These are phyloP conservation scores for Geosmithia flava DNA, from an alignment of 2,329 filamentous ascomycete genomes.

Conservation along the genomic window DNA sequence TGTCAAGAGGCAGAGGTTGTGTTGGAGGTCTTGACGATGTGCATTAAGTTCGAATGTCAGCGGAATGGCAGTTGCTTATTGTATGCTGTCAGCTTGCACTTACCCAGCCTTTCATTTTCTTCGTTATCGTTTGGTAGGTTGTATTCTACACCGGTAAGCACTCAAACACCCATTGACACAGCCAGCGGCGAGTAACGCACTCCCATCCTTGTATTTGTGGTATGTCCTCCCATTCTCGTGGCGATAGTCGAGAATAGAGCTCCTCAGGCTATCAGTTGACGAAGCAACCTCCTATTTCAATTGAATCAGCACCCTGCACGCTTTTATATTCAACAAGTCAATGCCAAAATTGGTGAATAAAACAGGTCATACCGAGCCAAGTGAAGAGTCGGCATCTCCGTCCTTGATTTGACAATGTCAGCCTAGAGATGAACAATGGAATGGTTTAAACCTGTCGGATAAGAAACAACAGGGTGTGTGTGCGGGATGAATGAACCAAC, in stretches of 20 bases:
- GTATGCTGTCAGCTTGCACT: not conserved
- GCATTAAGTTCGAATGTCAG: not conserved
- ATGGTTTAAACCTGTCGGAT: no score
- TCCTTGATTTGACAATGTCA: no score
- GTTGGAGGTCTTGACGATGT: not conserved
- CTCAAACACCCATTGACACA: not conserved
- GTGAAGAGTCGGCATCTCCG: no score
- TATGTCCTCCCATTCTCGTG: conserved; percentile 13
- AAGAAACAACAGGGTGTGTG: no score
- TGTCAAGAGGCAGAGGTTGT: conserved; percentile 1
- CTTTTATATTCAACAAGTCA: no score
- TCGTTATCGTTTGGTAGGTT: conserved; percentile 9
- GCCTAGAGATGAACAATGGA: no score
- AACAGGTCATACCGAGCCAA: no score
- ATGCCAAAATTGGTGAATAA: no score
- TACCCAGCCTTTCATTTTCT: conserved; percentile 8
- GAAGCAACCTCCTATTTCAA: no score
- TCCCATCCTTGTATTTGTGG: conserved; percentile 12
- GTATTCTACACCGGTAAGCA: conserved; percentile 9
- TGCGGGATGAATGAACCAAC: no score
- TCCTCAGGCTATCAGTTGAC: no score
- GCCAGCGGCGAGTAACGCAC: conserved; percentile 2
- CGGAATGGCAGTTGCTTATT: not conserved
- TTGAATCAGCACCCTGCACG: no score
- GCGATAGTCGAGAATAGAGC: conserved; percentile 3